Base-by-base conservation (phyloP, 345 rosid genomes). In the Dipteronia dyeriana region DNA sequence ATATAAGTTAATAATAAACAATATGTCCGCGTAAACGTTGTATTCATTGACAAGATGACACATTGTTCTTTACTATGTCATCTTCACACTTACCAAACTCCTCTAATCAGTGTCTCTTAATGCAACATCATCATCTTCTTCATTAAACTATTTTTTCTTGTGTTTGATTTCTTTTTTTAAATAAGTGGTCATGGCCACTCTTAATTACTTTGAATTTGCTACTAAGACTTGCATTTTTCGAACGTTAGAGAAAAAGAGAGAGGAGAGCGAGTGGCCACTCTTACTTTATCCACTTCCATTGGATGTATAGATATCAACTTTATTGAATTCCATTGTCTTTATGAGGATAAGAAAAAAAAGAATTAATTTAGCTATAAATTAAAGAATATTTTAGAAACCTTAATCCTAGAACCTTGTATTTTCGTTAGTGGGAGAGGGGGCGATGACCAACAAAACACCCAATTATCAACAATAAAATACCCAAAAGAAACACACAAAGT, bases 241-340 rank as follows among this genome's bases (percentile, higher is more conserved):
- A 34, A 34, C 38, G 4, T 34, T 34, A 5, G 45, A 73, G 66
- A 63, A 7, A 41, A 45, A 7, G 62, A 49, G 23, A 12, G 54
- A 43, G 60, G 75, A 73, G 81, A 76, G 66, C 49, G 70, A 81
- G 81, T 84, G 85, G 87, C 77, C 87, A 82, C 74, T 66, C 74
- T 54, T 62, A 38, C 57, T 74, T 66, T 20, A 56, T 71, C 85
- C 85, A 82, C 85, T 71, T 71, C 71, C 72, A 70, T 80, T 80
- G 82, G 81, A 82, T 74, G 78, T 63, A 64, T 64, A 12, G 49
- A 66, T 39, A 66, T 41, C 75, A 68, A 71, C 75, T 78, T 60
- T 25, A 57, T 73, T 41, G 9, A 41, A 41, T 41, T 41, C 85
- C 83, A 79, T 80, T 71, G 74, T 57, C 71, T 41, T 49, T 73